Base-by-base conservation (phyloP, 2,329 filamentous ascomycete genomes). In the Ceratocystis ficicola region DNA sequence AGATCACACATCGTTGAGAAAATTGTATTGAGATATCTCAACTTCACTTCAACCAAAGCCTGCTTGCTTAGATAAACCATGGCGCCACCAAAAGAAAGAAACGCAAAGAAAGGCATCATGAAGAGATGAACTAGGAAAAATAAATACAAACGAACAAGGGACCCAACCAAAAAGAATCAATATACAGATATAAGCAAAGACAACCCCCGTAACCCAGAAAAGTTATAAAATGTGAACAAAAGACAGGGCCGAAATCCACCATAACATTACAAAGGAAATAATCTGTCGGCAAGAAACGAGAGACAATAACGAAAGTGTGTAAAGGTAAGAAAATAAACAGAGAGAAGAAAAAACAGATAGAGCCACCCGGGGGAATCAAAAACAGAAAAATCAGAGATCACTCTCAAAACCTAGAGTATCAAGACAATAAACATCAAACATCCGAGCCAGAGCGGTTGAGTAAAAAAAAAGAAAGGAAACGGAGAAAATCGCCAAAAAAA, bases 221-320 rank as follows among this genome's bases (percentile, higher is more conserved):
- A 10, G 61, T 28, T 63, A 20, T 46, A 17, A 46, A 30, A 63
- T 41, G 20, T 25, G 17, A 64, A 41, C 5, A 12, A 28, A 57
- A 46, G 44, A 55, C 15, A 64, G 5, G 44, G 46, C 8, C 50
- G 5, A 44, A 48, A 44, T 25, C 60, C 22, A 32, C 32, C 59
- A 60, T 60, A 55, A 66, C 63, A 61, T 28, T 63, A 66, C 20
- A 63, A 41, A 57, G 36, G 46, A 66, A 25, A 66, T 22, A 62
- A 62, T 44, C 59, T 60, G 50, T 46, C 60, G 10, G 62, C 30
- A 62, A 36, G 32, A 66, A 44, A 46, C 12, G 46, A 30, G 32
- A 66, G 50, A 57, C 22, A 6, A 41, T 10, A 41, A 41, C 60
- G 36, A 60, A 59, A 25, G 44, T 32, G 15, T 36, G 41, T 12